Evolutionary conservation across 2,329 filamentous ascomycete genomes (phyloP).

Genomic region (Graphium sp.): DNA sequence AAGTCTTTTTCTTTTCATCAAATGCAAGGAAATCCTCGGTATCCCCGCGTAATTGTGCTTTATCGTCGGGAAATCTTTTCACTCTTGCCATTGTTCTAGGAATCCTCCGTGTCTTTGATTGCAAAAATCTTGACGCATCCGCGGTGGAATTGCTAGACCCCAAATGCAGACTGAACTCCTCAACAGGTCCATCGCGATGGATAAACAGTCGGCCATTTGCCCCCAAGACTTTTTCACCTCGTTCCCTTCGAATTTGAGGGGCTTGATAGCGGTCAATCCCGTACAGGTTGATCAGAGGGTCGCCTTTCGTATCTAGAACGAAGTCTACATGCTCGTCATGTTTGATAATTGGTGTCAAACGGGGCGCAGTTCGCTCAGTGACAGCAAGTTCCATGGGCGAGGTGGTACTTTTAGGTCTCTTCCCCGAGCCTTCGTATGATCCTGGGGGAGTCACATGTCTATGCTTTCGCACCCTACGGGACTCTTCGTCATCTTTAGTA

Average conservation of each 20-base stretch:
- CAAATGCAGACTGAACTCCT: conserved; percentile 35
- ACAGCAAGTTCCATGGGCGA: no score
- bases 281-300: conserved; percentile 58
- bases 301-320: conserved; percentile 57
- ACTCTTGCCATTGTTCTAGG: no score
- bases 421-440: no score
- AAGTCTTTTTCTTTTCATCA: conserved; percentile 8
- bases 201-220: conserved; percentile 42
- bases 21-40: conserved; percentile 22
- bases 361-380: no score
- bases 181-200: conserved; percentile 43
- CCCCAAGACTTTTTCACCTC: conserved; percentile 57
- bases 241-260: conserved; percentile 52
- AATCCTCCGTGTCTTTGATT: conserved; percentile 1
- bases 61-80: no score
- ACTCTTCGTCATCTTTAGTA: conserved; percentile 9
- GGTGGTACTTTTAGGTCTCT: no score
- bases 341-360: no score
- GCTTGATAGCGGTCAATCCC: conserved; percentile 54
- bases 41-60: conserved; percentile 3
- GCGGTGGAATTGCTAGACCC: no score
- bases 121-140: no score
- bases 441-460: no score
- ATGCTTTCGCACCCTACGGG: no score
- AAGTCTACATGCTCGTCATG: conserved; percentile 27